Evolutionary conservation across 2,329 filamentous ascomycete genomes (phyloP).

Genomic region (Albifimbria verrucaria): DNA sequence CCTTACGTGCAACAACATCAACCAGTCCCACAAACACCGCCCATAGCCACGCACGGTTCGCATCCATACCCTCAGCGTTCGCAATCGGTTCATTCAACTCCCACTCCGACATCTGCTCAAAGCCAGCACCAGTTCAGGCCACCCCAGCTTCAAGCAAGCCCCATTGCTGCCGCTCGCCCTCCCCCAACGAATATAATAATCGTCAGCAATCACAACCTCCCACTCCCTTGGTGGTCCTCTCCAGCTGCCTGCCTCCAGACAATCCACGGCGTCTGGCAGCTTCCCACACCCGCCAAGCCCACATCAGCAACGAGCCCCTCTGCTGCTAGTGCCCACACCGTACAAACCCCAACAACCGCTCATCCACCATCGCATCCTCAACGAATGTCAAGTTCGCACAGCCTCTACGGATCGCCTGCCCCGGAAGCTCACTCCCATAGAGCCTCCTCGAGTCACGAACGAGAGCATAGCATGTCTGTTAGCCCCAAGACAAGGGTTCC

Average conservation of each 20-base stretch:
- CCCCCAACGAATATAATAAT: constrained; percentile 39
- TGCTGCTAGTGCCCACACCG: constrained; percentile 21
- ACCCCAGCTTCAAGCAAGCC: constrained; percentile 52
- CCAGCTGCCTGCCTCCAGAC: constrained; percentile 38
- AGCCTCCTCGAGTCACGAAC: constrained; percentile 56
- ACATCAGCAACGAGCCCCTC: constrained; percentile 51
- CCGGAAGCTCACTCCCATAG: constrained; percentile 41
- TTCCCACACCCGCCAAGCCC: constrained; percentile 54
- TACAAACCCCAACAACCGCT: constrained; percentile 15
- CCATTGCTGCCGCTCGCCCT: constrained; percentile 42
- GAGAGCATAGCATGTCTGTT: constrained; percentile 69
- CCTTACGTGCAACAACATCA: constrained; percentile 38
- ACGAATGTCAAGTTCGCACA: constrained; percentile 40
- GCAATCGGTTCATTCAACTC: constrained; percentile 55
- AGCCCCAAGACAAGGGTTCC: constrained; percentile 71
- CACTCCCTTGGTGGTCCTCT: constrained; percentile 52
- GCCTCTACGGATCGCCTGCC: constrained; percentile 40
- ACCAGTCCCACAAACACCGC: constrained; percentile 46
- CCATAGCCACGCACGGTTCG: constrained; percentile 39
- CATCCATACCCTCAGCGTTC: constrained; percentile 44
- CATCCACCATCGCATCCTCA: constrained; percentile 33
- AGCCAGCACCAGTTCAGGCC: constrained; percentile 53
- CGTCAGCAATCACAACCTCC: constrained; percentile 53
- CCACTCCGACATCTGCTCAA: constrained; percentile 61
- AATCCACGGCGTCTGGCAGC: constrained; percentile 34